Base-by-base conservation (phyloP, 768 basidiomycete species). In the Naganishia onofrii region DNA sequence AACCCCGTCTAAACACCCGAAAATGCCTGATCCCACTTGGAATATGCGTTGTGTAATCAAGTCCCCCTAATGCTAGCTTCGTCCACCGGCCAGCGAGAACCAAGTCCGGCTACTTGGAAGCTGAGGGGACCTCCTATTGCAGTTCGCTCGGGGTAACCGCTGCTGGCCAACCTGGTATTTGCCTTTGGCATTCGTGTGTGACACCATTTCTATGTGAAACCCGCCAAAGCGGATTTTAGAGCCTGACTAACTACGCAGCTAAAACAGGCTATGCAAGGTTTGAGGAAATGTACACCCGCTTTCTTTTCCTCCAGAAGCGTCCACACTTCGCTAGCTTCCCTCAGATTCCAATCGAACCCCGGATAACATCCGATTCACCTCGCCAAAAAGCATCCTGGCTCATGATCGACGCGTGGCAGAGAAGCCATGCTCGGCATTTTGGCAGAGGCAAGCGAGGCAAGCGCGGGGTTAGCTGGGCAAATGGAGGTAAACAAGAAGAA, bases 181-280 rank as follows among this genome's bases (percentile, higher is more conserved):
- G 48, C 48, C 48, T 51, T 51, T 23, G 48, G n/a, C n/a, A n/a
- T n/a, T n/a, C n/a, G 23, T 51, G 48, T 51, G 48, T 51, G 48
- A 51, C 48, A 51, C 34, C 13, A 38, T 58, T 58, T 23, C 55
- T 32, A 23, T 2, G 36, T 38, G 31, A 38, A 31, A 58, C 48
- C 48, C 48, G 48, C 21, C 21, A 3, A 12, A 26, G n/a, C 48
- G n/a, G 48, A 36, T 51, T 51, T 51, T 26, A 44, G 60, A 12
- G 57, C 60, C 60, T 63, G 42, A 63, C 60, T 63, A 63, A 63
- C 60, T 63, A 26, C 60, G 60, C 60, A 63, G 38, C 32, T 58
- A 55, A 58, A 38, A 58, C 57, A 34, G 57, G 32, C 57, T 58
- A 51, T 51, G 48, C 48, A n/a, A 26, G 23, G 19, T 3, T 17